These are phyloP conservation scores for Mycena capillaripes DNA, from an alignment of 768 basidiomycete species.

Conservation along the genomic window DNA sequence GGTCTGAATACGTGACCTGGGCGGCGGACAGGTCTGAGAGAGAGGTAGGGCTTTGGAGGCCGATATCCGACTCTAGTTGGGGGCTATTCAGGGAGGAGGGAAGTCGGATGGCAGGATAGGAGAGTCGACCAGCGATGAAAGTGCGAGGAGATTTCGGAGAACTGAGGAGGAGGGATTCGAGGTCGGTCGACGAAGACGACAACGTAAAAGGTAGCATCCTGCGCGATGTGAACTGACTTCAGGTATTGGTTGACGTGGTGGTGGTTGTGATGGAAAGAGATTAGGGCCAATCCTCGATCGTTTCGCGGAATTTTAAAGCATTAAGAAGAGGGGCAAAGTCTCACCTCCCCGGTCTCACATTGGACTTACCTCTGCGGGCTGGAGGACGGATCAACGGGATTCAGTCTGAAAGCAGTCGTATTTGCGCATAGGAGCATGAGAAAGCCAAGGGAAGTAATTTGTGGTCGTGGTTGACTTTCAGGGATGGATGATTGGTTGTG, in stretches of 20 bases:
- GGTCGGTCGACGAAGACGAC: slow-evolving; percentile 5
- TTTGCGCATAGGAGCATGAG: too few species aligned
- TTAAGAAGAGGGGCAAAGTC: background rate
- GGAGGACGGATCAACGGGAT: too few species aligned
- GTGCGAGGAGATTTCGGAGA: background rate
- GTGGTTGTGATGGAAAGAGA: background rate
- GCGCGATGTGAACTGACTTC: background rate
- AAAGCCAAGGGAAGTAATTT: too few species aligned
- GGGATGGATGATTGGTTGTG: too few species aligned
- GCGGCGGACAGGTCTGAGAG: background rate
- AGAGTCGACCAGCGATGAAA: slow-evolving; percentile 21
- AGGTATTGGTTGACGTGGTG: background rate
- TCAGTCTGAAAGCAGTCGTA: too few species aligned
- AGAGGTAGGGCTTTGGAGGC: slow-evolving; percentile 19
- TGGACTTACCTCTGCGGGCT: too few species aligned
- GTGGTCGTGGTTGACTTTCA: too few species aligned
- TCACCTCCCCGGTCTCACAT: background rate
- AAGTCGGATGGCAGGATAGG: background rate
- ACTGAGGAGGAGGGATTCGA: slow-evolving; percentile 18
- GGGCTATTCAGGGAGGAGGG: slow-evolving; percentile 2
- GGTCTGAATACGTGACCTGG: slow-evolving; percentile 7
- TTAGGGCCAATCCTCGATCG: slow-evolving; percentile 1
- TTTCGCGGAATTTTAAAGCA: background rate
- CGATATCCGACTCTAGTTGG: slow-evolving; percentile 21
- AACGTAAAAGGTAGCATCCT: slow-evolving; percentile 9